Conservation (phyloP, 306 rosid species). For the Castanea crenata region DNA sequence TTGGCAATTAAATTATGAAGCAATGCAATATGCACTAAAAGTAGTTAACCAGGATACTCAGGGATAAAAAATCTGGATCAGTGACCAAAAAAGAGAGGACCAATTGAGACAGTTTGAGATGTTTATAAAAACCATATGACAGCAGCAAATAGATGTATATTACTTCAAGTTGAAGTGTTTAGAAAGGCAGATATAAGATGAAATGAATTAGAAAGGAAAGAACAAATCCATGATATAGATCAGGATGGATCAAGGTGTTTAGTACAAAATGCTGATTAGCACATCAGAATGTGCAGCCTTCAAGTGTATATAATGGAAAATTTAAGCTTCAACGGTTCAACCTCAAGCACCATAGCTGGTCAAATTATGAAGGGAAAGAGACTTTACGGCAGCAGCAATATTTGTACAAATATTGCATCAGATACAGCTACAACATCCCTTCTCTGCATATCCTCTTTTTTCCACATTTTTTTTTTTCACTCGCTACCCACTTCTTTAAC, state of each 20-base stretch:
- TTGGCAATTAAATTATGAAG: background rate
- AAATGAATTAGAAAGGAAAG: slow-evolving; percentile 4
- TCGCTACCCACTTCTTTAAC: background rate
- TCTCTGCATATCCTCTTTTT: background rate
- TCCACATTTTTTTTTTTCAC: background rate
- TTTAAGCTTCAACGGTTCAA: too few species aligned
- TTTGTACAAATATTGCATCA: background rate
- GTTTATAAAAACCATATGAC: background rate
- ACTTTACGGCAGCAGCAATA: background rate
- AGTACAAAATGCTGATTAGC: background rate
- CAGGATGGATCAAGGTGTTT: too few species aligned
- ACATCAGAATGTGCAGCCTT: background rate
- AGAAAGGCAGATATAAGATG: background rate
- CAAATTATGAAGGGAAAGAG: too few species aligned
- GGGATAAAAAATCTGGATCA: background rate
- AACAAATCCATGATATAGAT: too few species aligned
- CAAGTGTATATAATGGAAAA: background rate
- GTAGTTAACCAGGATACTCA: background rate
- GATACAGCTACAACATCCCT: background rate
- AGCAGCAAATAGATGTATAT: background rate
- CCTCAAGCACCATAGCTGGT: too few species aligned
- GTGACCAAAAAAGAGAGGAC: background rate
- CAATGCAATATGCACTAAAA: background rate
- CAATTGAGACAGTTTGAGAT: background rate
- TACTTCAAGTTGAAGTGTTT: background rate